Percentiles rank a stretch among this genome's conserved stretches.
These are phyloP conservation scores for Arthrinium puccinioides DNA, from an alignment of 2,329 filamentous ascomycete genomes.

Conservation along the genomic window DNA sequence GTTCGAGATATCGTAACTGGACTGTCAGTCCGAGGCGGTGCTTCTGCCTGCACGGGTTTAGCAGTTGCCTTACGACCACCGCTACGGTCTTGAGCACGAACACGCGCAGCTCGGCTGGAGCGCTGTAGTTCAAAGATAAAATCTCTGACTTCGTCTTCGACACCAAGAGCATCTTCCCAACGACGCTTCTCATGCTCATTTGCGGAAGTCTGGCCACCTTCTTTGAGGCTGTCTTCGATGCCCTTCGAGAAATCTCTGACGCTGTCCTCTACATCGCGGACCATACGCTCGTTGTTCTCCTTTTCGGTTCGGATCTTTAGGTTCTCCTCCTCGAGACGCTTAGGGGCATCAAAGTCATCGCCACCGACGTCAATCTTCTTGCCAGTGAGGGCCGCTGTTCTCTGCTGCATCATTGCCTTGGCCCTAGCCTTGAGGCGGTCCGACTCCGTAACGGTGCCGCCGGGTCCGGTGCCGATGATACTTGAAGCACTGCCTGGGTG, in stretches of 20 bases:
- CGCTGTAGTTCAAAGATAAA: constrained; percentile 97
- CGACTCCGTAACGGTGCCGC: constrained; percentile 82
- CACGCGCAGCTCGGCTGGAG: constrained; percentile 67
- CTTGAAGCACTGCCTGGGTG: constrained; percentile 73
- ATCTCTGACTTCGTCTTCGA: constrained; percentile 93
- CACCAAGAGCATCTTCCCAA: constrained; percentile 93
- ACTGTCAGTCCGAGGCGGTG: constrained; percentile 45
- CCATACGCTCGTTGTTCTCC: constrained; percentile 94
- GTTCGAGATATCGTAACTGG: constrained; percentile 47
- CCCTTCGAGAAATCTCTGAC: constrained; percentile 80
- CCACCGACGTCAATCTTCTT: constrained; percentile 63
- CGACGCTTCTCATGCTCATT: constrained; percentile 86
- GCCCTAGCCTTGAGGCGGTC: constrained; percentile 92
- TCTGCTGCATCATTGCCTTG: constrained; percentile 98
- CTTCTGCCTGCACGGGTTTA: constrained; percentile 36
- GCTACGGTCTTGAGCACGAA: constrained; percentile 52
- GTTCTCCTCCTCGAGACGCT: constrained; percentile 83
- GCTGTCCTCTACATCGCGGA: constrained; percentile 91
- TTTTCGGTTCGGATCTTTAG: constrained; percentile 74
- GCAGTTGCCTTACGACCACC: constrained; percentile 31
- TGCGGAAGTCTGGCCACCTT: constrained; percentile 65
- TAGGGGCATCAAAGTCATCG: constrained; percentile 72
- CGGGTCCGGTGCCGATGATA: constrained; percentile 88
- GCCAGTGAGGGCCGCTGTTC: constrained; percentile 85
- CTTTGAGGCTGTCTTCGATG: constrained; percentile 82